phyloP scores from a whole-genome alignment of 2,329 filamentous ascomycete species.

The Colletotrichum chlorophyti region DNA sequence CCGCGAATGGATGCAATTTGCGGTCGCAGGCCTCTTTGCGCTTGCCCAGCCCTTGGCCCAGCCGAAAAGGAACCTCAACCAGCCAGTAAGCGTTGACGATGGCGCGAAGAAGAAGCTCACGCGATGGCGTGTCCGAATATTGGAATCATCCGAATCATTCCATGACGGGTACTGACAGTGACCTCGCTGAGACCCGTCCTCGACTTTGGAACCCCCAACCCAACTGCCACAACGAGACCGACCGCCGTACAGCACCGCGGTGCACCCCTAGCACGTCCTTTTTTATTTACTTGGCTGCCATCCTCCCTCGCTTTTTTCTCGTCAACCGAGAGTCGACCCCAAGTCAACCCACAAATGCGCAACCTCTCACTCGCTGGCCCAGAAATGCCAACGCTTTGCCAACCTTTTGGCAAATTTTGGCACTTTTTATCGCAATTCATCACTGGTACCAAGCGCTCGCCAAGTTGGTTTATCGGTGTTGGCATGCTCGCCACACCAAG shows the following conservation, averaged over 20 bases:
- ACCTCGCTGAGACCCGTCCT: constrained; percentile 7
- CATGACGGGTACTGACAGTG: constrained; percentile 4
- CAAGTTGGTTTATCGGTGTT: constrained; percentile 28
- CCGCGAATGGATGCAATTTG: constrained; percentile 9
- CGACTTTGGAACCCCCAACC: background rate
- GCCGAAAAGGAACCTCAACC: background rate
- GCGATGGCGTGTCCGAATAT: constrained; percentile 15
- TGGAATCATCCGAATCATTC: background rate
- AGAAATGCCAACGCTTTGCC: constrained; percentile 27
- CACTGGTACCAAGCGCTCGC: constrained; percentile 26
- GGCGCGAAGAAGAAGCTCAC: background rate
- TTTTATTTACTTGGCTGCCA: background rate
- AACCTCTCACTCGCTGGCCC: constrained; percentile 17
- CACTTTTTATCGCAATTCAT: constrained; percentile 16
- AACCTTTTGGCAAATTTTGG: constrained; percentile 18
- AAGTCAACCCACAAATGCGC: constrained; percentile 7
- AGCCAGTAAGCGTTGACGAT: constrained; percentile 12
- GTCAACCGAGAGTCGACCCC: constrained; percentile 10
- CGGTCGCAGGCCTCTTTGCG: constrained; percentile 9
- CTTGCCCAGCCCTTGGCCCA: constrained; percentile 24
- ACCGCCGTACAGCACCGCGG: too few relatives aligned
- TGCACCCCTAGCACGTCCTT: background rate
- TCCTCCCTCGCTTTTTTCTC: too few relatives aligned
- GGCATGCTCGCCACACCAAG: constrained; percentile 18
- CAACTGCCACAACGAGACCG: too few relatives aligned